These are phyloP conservation scores for Acanthamoeba culbertsoni DNA, from an alignment of 208 protist species.

Conservation along the genomic window DNA sequence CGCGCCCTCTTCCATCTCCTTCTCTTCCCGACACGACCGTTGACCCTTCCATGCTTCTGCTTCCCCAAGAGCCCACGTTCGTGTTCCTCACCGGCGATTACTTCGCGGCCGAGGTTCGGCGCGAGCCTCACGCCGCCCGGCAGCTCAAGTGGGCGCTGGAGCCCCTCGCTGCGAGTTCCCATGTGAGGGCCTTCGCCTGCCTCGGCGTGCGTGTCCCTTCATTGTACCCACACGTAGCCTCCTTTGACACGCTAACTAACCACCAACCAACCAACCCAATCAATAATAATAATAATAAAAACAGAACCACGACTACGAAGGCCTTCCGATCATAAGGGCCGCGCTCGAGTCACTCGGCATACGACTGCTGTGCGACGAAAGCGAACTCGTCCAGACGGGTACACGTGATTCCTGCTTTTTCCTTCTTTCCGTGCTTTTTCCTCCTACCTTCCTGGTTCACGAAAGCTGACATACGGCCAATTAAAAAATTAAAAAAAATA, in stretches of 20 bases:
- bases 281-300: too few relatives aligned
- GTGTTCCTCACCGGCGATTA: neutral
- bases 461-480: too few relatives aligned
- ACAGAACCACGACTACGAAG: slow-evolving; percentile 53
- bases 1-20: neutral
- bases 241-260: neutral
- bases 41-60: neutral
- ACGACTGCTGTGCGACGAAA: slow-evolving; percentile 1
- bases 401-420: neutral
- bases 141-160: slow-evolving; percentile 33
- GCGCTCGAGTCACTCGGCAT: neutral
- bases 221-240: neutral
- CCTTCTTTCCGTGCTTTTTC: too few relatives aligned
- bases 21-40: too few relatives aligned
- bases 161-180: neutral
- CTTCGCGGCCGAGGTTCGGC: neutral
- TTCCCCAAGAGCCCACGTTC: neutral
- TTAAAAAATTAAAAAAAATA: too few relatives aligned
- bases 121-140: neutral
- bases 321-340: neutral
- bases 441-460: too few relatives aligned
- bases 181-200: neutral
- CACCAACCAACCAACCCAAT: too few relatives aligned
- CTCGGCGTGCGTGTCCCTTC: neutral
- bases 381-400: neutral